Evolutionary conservation across 2,329 filamentous ascomycete species (phyloP), one percentile per base, ranked within the genome.

Genomic region (Diaporthe ilicicola): DNA sequence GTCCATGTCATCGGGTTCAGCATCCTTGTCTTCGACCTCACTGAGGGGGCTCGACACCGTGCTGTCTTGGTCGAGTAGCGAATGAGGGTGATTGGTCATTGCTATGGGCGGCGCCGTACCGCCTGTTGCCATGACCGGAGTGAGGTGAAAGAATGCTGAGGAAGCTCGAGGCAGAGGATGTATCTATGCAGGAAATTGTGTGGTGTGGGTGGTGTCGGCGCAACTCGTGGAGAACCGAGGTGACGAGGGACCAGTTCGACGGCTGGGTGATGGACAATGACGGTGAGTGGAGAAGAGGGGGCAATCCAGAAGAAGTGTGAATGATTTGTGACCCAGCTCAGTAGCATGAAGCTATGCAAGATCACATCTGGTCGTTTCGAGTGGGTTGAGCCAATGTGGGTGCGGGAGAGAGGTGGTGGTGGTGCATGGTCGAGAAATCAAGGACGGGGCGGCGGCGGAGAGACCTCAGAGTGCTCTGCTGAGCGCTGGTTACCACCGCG

Each of bases 11-110:
- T 92, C 92, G 74, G 93, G 90, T 65, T 93, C 92, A 53, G 85
- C 88, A 73, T 93, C 91, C 77, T 90, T 90, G 77, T 97, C 93
- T 78, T 95, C 94, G 70, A 97, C 93, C 77, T 98, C 95, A 83
- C 94, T 98, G 76, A 98, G 87, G 77, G 94, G 96, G 81, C 95
- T 98, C 48, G 95, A 98, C 67, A 93, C 87, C 79, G 90, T 91
- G 79, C 92, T 93, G 77, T 91, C 90, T 73, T 84, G 83, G 76
- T 88, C 87, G 74, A 83, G 82, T 62, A 81, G 77, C 72, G 84
- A 81, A 74, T 82, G 82, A 64, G 87, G 84, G 73, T 86, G 84
- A 76, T 85, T 84, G 74, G 85, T 84, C 76, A 83, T 82, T 76
- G 84, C 81, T 78, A 84, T 82, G 76, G 86, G 82, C 76, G 84